Base-by-base conservation (phyloP, 768 basidiomycete species). In the Pleurotus tuber-regium region DNA sequence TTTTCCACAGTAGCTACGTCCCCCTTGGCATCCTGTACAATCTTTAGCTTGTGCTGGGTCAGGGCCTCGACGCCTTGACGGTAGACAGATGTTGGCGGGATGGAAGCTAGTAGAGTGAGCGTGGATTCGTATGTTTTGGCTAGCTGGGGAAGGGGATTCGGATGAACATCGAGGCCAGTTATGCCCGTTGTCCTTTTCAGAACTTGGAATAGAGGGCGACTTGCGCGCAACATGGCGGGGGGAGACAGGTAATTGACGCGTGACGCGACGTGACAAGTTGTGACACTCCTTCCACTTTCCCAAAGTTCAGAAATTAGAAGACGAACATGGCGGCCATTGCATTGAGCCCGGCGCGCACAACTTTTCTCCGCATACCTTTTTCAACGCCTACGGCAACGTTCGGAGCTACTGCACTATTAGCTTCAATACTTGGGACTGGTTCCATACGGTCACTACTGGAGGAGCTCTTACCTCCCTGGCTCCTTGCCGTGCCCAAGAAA, bases 401-500 rank as follows among this genome's bases (percentile, higher is more conserved):
- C 51, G 28, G 46, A 54, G 23, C 58, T 61, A 48, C 59, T 54
- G 46, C 52, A 53, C 58, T 66, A 63, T 63, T 44, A 52, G 55
- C 30, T 11, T 46, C 51, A 38, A 28, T 53, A 14, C 36, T 58
- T 24, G 30, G 46, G 52, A 51, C 52, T 44, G 60, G 51, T 26
- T 71, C 73, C 7, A 58, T 75, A 16, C 68, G 68, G 39, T 75
- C 76, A 12, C 59, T 78, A 24, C 67, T 76, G 33, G 90, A 48
- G 46, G 30, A 95, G 56, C 80, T 97, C 38, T 78, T 98, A 55
- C 95, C 95, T 10, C 79, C 93, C 1, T 84, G 95, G 66, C 73
- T 98, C 16, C 80, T 93, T 36, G 93, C 94, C 21, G 96, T 96
- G 1, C 96, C 96, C 21, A 98, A 98, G 72, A 88, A 87, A 66